Evolutionary conservation across 1,139 yeast genomes (phyloP).

Genomic region (Candida anutae): DNA sequence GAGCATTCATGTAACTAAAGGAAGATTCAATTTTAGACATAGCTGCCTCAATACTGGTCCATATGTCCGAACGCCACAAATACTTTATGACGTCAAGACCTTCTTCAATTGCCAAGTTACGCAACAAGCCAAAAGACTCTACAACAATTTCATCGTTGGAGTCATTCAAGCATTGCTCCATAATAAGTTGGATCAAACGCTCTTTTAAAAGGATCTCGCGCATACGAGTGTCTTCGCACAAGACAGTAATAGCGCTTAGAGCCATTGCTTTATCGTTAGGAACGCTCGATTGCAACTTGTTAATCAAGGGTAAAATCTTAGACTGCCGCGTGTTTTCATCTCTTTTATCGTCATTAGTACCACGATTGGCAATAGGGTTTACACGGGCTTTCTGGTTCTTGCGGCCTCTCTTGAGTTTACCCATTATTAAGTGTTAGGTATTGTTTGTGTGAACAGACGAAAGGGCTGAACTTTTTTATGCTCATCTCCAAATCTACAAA

Average conservation of each 20-base stretch:
- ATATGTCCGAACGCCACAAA: conserved; percentile 72
- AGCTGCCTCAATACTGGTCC: conserved; percentile 50
- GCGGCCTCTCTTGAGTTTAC: conserved; percentile 65
- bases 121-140: conserved; percentile 71
- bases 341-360: conserved; percentile 16
- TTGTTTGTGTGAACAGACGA: too few species aligned
- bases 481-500: too few species aligned
- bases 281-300: conserved; percentile 52
- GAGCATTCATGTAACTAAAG: conserved; percentile 32
- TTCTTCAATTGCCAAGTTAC: conserved; percentile 77
- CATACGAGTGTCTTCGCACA: conserved; percentile 62
- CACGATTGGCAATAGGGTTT: conserved; percentile 35
- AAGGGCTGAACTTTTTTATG: too few species aligned
- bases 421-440: too few species aligned
- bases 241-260: conserved; percentile 59
- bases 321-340: conserved; percentile 45
- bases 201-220: conserved; percentile 63
- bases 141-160: conserved; percentile 66
- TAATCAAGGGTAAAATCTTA: conserved; percentile 61
- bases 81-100: conserved; percentile 78
- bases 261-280: conserved; percentile 78
- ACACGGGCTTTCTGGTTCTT: conserved; percentile 49
- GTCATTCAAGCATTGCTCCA: conserved; percentile 63
- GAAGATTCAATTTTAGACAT: conserved; percentile 44
- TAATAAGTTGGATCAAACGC: conserved; percentile 51